Conservation (phyloP, 2,329 filamentous ascomycete genomes). For the Cladophialophora bantiana region DNA sequence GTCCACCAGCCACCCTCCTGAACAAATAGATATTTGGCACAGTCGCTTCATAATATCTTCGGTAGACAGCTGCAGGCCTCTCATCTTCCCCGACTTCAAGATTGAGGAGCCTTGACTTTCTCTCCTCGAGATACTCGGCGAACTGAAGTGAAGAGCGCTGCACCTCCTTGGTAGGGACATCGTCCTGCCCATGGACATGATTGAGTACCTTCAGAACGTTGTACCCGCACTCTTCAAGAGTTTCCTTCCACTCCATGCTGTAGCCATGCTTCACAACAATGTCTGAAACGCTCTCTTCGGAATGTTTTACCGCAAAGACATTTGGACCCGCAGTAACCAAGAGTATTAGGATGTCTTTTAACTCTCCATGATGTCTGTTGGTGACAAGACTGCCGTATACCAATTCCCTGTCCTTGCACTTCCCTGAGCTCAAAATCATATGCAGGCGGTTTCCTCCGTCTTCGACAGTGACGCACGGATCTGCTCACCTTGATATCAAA, state of each 20-base stretch:
- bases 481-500: background rate
- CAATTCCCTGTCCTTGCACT: background rate
- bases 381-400: background rate
- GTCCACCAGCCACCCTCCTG: background rate
- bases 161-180: background rate
- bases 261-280: background rate
- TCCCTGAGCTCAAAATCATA: background rate
- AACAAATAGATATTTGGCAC: background rate
- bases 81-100: background rate
- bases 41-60: background rate
- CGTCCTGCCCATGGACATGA: background rate
- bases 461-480: background rate
- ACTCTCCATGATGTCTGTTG: background rate
- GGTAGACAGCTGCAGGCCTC: background rate
- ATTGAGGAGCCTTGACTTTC: conserved; percentile 1
- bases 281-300: background rate
- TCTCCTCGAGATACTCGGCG: background rate
- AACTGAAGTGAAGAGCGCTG: background rate
- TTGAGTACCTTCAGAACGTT: background rate
- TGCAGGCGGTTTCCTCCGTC: background rate
- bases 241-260: background rate
- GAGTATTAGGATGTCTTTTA: background rate
- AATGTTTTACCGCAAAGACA: background rate
- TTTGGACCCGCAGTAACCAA: background rate
- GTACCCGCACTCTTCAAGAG: conserved; percentile 1